Base-by-base conservation (phyloP, 2,329 filamentous ascomycete genomes). In the Fusarium burgessii region DNA sequence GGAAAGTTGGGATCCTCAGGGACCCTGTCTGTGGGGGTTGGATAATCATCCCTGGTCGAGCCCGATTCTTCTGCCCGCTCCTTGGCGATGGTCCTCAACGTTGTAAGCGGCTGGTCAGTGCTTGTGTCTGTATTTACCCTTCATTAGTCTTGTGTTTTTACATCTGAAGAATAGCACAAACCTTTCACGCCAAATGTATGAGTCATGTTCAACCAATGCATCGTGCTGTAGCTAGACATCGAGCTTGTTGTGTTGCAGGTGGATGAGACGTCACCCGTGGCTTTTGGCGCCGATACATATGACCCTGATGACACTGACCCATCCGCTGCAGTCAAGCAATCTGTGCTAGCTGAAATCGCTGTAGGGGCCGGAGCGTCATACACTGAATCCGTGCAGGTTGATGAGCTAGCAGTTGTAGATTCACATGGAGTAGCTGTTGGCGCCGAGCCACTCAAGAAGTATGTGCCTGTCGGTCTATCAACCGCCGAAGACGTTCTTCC, bases 1-100 rank as follows among this genome's bases (percentile, higher is more conserved):
- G 81, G 80, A 29, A 75, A 81, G 61, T 80, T 78, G 18, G 78
- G 74, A 33, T 79, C 78, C 4, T 73, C 69, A 9, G 79, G 77
- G 4, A 62, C 60, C 38, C 54, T 66, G 41, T 56, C 69, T 4
- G 73, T 76, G 38, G 75, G 72, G 17, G 61, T 57, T 32, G 76
- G 72, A 51, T 72, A 65, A 15, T 59, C 29, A 14, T 58, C 51
- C 38, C 50, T 55, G 27, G 49, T 49, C 11, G 67, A 69, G 47
- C 36, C 25, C 15, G 61, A 62, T 35, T 45, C 56, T 33, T 42
- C 41, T 41, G 45, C 43, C 38, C 47, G 54, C 33, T 35, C 20
- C 14, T 58, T 76, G 7, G 65, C 71, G 29, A 77, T 41, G 8
- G 73, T 77, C 40, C 66, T 66, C 33, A 77, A 51, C 18, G 75